A percentile compares a stretch with the other conserved stretches of the same genome.
Conservation (phyloP, 2,329 filamentous ascomycete species). For the Botryotinia convoluta region DNA sequence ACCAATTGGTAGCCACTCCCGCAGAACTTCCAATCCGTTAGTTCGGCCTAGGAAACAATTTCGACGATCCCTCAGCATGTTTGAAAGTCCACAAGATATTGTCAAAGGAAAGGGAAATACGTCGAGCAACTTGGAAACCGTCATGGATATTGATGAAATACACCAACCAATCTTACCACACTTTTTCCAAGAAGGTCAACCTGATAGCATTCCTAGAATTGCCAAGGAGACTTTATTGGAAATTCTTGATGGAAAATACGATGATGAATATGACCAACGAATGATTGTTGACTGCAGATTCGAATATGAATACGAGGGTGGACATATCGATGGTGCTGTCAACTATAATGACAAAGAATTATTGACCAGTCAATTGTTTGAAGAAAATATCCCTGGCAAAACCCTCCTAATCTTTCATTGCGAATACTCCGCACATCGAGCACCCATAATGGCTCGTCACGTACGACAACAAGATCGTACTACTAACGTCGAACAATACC, state of each 20-base stretch:
- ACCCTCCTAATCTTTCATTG: constrained; percentile 93
- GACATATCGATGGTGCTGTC: constrained; percentile 88
- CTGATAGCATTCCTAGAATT: constrained; percentile 86
- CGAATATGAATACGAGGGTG: constrained; percentile 97
- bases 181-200: constrained; percentile 75
- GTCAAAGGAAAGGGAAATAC: constrained; percentile 70
- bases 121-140: constrained; percentile 63
- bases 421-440: constrained; percentile 96
- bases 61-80: constrained; percentile 94
- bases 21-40: constrained; percentile 70
- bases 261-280: constrained; percentile 72
- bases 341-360: constrained; percentile 98
- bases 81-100: constrained; percentile 84
- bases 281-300: constrained; percentile 95
- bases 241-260: constrained; percentile 83
- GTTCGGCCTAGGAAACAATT: constrained; percentile 82
- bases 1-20: constrained; percentile 66
- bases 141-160: constrained; percentile 79
- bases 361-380: constrained; percentile 76
- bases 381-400: constrained; percentile 59
- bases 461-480: constrained; percentile 86
- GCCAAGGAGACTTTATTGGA: constrained; percentile 76
- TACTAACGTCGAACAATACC: constrained; percentile 82
- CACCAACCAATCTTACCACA: constrained; percentile 76
- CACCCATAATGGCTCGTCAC: constrained; percentile 93